Conservation (phyloP, 108 stramenopile species). For the Conticribra guillardii region DNA sequence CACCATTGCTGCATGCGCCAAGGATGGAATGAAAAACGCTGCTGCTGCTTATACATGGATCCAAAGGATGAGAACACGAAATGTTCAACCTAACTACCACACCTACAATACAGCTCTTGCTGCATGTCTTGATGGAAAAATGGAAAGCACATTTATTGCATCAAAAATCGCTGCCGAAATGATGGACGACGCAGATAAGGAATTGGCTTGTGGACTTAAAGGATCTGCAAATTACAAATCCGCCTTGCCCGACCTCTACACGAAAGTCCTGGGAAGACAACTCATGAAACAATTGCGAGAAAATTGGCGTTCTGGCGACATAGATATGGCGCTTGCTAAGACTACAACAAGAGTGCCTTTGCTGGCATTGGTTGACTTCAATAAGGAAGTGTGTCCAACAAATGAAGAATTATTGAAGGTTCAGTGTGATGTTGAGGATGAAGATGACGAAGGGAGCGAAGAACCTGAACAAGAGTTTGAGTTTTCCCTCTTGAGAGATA, state of each 20-base stretch:
- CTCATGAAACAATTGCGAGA: slow-evolving; percentile 78
- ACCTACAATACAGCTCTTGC: slow-evolving; percentile 89
- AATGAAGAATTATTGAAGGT: slow-evolving; percentile 12
- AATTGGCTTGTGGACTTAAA: slow-evolving; percentile 57
- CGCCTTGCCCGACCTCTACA: slow-evolving; percentile 75
- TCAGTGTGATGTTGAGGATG: slow-evolving; percentile 39
- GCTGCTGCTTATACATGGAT: slow-evolving; percentile 78
- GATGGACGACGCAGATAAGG: slow-evolving; percentile 66
- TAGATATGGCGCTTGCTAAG: slow-evolving; percentile 82
- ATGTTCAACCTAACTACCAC: slow-evolving; percentile 77
- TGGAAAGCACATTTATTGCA: slow-evolving; percentile 71
- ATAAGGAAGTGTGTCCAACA: slow-evolving; percentile 50
- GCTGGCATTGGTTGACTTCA: slow-evolving; percentile 78
- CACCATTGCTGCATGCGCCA: slow-evolving; percentile 82
- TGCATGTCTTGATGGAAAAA: slow-evolving; percentile 81
- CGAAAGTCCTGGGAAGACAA: slow-evolving; percentile 67
- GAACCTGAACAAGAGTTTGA: slow-evolving; percentile 43
- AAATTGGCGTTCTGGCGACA: slow-evolving; percentile 73
- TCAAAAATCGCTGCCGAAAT: slow-evolving; percentile 78
- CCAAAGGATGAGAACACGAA: slow-evolving; percentile 79
- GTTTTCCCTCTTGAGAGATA: slow-evolving; percentile 40
- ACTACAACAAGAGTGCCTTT: slow-evolving; percentile 66
- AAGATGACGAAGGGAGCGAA: slow-evolving; percentile 38
- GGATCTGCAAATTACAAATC: slow-evolving; percentile 68
- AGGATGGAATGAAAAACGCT: slow-evolving; percentile 63